Evolutionary conservation across 2,329 filamentous ascomycete species (phyloP), one percentile per base, ranked within the genome.

Genomic region (Periconia sp.): DNA sequence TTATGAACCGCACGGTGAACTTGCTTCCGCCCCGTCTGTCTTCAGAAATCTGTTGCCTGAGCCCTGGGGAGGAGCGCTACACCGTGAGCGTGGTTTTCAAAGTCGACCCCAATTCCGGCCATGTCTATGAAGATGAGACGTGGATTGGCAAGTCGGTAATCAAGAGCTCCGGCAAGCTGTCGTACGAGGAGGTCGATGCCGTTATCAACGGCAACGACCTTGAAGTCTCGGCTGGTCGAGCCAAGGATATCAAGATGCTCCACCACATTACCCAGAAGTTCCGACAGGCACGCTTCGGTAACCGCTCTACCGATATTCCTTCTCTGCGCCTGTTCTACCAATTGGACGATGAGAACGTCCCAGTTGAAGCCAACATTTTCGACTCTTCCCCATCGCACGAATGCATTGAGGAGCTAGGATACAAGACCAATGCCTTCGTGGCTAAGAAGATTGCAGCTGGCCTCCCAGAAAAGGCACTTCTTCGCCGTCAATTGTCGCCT

Each of bases 331-430:
- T 99, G 33, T 78, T 97, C 49, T 91, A 96, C 72, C 92, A 96
- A 73, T 81, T 97, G 28, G 94, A 99, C 58, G 94, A 99, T 59
- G 94, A 99, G 78, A 97, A 97, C 70, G 90, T 96, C 39, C 94
- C 92, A 2, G 92, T 97, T 28, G 91, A 96, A 74, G 84, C 90
- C 68, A 99, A 97, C 74, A 88, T 99, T 53, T 99, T 97, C 64
- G 87, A 96, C 69, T 92, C 89, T 21, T 90, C 89, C 10, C 79
- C 86, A 8, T 89, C 92, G 3, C 90, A 95, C 52, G 92, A 97
- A 73, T 83, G 97, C 51, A 89, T 96, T 31, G 94, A 99, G 70
- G 94, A 99, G 75, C 78, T 99, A 39, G 87, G 90, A 74, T 88
- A 96, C 78, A 95, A 95, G 77, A 88, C 89, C 45, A 97, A 99